These are phyloP conservation scores for Neurospora sp. DNA, from an alignment of 495 filamentous ascomycete genomes.

Conservation along the genomic window DNA sequence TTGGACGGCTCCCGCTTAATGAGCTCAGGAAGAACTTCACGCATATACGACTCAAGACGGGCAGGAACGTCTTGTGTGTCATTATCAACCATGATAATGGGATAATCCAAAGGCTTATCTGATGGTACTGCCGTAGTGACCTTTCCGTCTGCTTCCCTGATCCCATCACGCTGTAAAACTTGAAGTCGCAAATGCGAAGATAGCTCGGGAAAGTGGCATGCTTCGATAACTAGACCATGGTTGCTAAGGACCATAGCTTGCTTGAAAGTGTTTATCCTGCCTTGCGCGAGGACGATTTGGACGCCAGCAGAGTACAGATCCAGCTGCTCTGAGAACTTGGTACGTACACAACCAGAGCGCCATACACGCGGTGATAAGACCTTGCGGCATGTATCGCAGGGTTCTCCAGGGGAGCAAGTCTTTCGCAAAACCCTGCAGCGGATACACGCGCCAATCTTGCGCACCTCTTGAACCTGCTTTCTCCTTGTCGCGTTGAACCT, in stretches of 20 bases:
- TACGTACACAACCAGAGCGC: conserved; percentile 70
- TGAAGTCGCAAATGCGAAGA: conserved; percentile 42
- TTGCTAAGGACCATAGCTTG: conserved; percentile 45
- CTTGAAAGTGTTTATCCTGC: conserved; percentile 51
- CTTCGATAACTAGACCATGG: conserved; percentile 54
- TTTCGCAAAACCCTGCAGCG: conserved; percentile 82
- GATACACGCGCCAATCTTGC: conserved; percentile 75
- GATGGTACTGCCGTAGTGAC: conserved; percentile 29
- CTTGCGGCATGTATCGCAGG: conserved; percentile 69
- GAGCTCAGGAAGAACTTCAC: conserved; percentile 49
- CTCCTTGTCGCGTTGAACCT: conserved; percentile 58
- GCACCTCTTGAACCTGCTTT: conserved; percentile 70
- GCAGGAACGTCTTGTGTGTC: conserved; percentile 57
- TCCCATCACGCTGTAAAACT: conserved; percentile 41
- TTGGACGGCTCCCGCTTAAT: conserved; percentile 55
- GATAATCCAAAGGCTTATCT: conserved; percentile 18
- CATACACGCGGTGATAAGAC: conserved; percentile 71
- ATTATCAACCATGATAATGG: conserved; percentile 51
- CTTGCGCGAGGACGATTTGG: conserved; percentile 57
- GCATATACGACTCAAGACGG: conserved; percentile 63
- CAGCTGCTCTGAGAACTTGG: conserved; percentile 62
- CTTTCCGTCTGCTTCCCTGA: conserved; percentile 27
- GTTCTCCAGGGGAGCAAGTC: conserved; percentile 70
- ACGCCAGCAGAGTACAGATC: conserved; percentile 62
- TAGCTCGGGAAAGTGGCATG: conserved; percentile 55